phyloP scores from a whole-genome alignment of 768 basidiomycete species.

The Lyophyllum decastes region DNA sequence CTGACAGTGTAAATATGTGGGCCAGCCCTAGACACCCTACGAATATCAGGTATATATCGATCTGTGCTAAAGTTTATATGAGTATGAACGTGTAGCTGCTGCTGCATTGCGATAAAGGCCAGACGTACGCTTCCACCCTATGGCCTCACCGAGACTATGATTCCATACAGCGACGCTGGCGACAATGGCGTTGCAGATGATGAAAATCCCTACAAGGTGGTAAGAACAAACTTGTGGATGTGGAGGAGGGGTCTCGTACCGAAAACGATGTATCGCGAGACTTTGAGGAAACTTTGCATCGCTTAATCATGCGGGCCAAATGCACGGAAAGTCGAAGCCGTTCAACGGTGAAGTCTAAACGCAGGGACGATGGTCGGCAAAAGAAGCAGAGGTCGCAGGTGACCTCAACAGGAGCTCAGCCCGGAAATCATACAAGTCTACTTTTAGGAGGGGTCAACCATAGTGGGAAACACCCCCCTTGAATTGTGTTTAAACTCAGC shows the following conservation, averaged over 20 bases:
- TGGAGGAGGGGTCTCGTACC: constrained; percentile 37
- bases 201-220: constrained; percentile 49
- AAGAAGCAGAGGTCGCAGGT: not conserved
- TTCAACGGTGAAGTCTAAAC: constrained; percentile 26
- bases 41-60: constrained; percentile 63
- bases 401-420: constrained; percentile 7
- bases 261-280: constrained; percentile 61
- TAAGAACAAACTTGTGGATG: not conserved
- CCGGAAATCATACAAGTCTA: not conserved
- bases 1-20: constrained; percentile 61
- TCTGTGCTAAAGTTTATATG: constrained; percentile 33
- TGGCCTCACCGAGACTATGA: constrained; percentile 44
- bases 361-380: not conserved
- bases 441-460: not conserved
- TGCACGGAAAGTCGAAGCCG: constrained; percentile 25
- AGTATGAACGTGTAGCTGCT: constrained; percentile 4
- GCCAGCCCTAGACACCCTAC: constrained; percentile 59
- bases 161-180: constrained; percentile 74
- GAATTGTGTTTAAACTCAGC: constrained; percentile 17
- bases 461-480: not conserved
- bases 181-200: constrained; percentile 64
- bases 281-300: constrained; percentile 49
- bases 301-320: constrained; percentile 30
- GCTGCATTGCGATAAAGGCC: not conserved
- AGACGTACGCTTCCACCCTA: constrained; percentile 40